phyloP scores from a whole-genome alignment of 139 green algal species.

The Trebouxia sp. region DNA sequence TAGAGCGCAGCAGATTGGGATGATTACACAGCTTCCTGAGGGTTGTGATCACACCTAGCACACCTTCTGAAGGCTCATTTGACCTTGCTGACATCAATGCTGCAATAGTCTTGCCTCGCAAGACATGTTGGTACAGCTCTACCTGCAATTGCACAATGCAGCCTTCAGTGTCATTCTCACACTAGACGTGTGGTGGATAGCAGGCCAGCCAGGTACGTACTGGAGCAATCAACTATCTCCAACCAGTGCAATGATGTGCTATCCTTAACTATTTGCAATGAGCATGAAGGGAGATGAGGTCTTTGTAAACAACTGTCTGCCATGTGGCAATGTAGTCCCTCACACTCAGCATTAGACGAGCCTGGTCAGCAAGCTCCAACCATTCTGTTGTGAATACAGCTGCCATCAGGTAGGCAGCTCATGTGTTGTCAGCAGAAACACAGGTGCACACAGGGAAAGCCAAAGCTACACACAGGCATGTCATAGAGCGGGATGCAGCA shows the following conservation, averaged over 20 bases:
- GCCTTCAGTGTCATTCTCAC: background rate
- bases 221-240: background rate
- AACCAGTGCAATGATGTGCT: background rate
- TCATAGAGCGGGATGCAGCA: no score
- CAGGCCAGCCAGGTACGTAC: no score
- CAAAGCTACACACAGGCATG: no score
- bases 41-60: conserved; percentile 18
- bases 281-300: no score
- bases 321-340: no score
- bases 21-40: conserved; percentile 69
- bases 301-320: no score
- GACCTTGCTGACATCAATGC: conserved; percentile 22
- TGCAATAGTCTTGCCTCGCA: conserved; percentile 37
- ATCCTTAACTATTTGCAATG: no score
- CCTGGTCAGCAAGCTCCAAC: no score
- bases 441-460: background rate
- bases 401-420: no score
- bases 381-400: background rate
- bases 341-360: no score
- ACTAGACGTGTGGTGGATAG: background rate
- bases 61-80: conserved; percentile 39
- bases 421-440: background rate
- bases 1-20: conserved; percentile 58
- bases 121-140: conserved; percentile 54
- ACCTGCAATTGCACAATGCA: conserved; percentile 36